Conservation (phyloP, 1,284 basidiomycete species). For the Pisolithus thermaeus region DNA sequence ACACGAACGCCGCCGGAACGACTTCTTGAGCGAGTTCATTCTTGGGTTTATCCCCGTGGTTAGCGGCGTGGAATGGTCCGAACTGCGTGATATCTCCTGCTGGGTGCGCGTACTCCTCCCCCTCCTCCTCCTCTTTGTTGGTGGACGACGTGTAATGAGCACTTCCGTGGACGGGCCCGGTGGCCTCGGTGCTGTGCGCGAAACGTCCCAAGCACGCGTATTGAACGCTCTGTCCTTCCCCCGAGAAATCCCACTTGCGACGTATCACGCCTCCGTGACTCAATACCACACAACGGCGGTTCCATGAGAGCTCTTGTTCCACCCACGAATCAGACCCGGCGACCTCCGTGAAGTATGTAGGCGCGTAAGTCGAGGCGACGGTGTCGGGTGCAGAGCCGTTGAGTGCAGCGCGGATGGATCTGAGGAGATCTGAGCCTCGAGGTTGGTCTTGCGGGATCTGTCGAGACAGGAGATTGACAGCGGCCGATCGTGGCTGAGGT, state of each 20-base stretch:
- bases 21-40: slow-evolving; percentile 27
- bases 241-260: slow-evolving; percentile 69
- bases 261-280: slow-evolving; percentile 65
- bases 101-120: slow-evolving; percentile 24
- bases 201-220: slow-evolving; percentile 75
- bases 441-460: slow-evolving; percentile 8
- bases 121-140: slow-evolving; percentile 18
- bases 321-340: slow-evolving; percentile 30
- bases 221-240: slow-evolving; percentile 67
- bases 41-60: slow-evolving; percentile 24
- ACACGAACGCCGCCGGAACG: slow-evolving; percentile 67
- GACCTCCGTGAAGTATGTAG: slow-evolving; percentile 29
- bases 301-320: slow-evolving; percentile 66
- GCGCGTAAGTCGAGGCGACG: slow-evolving; percentile 32
- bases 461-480: slow-evolving; percentile 21
- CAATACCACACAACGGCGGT: slow-evolving; percentile 59
- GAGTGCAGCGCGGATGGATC: slow-evolving; percentile 46
- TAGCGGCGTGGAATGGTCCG: slow-evolving; percentile 47
- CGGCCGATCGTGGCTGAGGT: slow-evolving; percentile 29
- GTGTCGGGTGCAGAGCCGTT: slow-evolving; percentile 42
- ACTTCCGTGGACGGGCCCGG: slow-evolving; percentile 31
- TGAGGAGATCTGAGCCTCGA: slow-evolving; percentile 41
- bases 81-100: slow-evolving; percentile 40
- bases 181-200: slow-evolving; percentile 39
- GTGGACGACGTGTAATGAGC: slow-evolving; percentile 34